A percentile compares a stretch with the other conserved stretches of the same genome.
Evolutionary conservation across 1,284 basidiomycete species (phyloP).

Genomic region (Leccinum subrobustum): DNA sequence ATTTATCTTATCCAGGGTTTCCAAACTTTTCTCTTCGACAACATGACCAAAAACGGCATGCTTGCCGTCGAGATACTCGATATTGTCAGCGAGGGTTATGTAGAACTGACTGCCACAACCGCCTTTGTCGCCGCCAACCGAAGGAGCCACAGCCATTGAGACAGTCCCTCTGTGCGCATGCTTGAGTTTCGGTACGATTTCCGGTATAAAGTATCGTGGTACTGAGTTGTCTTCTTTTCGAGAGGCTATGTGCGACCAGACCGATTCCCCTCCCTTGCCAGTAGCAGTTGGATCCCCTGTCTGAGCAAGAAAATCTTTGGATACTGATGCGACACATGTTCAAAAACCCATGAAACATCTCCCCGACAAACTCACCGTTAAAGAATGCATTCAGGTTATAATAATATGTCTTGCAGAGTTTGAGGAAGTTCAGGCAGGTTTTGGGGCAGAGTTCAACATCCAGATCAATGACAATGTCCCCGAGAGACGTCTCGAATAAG

Average conservation of each 20-base stretch:
- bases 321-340: constrained; percentile 48
- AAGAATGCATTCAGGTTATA: constrained; percentile 97
- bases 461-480: constrained; percentile 94
- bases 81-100: constrained; percentile 86
- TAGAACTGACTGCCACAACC: constrained; percentile 97
- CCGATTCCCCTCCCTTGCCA: constrained; percentile 88
- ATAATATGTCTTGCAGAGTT: constrained; percentile 95
- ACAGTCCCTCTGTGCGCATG: constrained; percentile 88
- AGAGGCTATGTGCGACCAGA: constrained; percentile 72
- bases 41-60: constrained; percentile 96
- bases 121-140: constrained; percentile 62
- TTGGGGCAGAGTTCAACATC: constrained; percentile 90
- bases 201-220: constrained; percentile 82
- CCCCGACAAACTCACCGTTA: constrained; percentile 66
- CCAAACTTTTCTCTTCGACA: constrained; percentile 77
- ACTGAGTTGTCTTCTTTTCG: constrained; percentile 40
- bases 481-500: constrained; percentile 92
- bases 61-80: constrained; percentile 95
- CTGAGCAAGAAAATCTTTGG: constrained; percentile 96
- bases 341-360: constrained; percentile 7
- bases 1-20: constrained; percentile 92
- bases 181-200: constrained; percentile 79
- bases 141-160: constrained; percentile 90
- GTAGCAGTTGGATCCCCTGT: constrained; percentile 94
- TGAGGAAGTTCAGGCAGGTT: constrained; percentile 94